Conservation (phyloP, 176 grass and related monocot genomes). For the Coix lacrymajobi region DNA sequence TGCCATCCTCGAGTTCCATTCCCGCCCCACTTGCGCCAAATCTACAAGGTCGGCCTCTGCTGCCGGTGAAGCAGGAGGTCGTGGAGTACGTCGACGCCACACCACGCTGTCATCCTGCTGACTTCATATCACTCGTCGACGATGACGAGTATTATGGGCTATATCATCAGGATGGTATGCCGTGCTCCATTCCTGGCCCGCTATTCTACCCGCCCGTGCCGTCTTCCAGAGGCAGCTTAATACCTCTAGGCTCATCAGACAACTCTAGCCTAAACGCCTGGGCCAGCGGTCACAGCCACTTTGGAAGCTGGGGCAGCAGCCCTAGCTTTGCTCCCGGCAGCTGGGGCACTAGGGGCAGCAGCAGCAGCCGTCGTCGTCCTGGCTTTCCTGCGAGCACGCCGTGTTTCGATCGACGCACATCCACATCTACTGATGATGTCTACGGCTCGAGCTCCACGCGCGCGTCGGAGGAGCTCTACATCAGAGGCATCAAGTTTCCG, state of each 20-base stretch:
- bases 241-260: too few species aligned
- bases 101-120: background rate
- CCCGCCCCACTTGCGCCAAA: too few species aligned
- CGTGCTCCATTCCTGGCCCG: background rate
- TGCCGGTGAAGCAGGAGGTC: background rate
- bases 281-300: background rate
- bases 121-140: background rate
- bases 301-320: background rate
- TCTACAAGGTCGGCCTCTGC: background rate
- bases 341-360: background rate
- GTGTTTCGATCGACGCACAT: too few species aligned
- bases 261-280: too few species aligned
- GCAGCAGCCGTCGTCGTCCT: background rate
- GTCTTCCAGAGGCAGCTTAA: too few species aligned
- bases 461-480: too few species aligned
- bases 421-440: background rate
- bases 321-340: too few species aligned
- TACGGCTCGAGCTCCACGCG: background rate
- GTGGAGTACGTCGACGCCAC: background rate
- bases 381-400: background rate
- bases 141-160: background rate
- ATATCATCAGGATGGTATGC: background rate
- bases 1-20: background rate
- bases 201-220: too few species aligned
- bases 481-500: background rate